Evolutionary conservation across 495 filamentous ascomycete genomes (phyloP).

Genomic region (Lichina pygmaea): DNA sequence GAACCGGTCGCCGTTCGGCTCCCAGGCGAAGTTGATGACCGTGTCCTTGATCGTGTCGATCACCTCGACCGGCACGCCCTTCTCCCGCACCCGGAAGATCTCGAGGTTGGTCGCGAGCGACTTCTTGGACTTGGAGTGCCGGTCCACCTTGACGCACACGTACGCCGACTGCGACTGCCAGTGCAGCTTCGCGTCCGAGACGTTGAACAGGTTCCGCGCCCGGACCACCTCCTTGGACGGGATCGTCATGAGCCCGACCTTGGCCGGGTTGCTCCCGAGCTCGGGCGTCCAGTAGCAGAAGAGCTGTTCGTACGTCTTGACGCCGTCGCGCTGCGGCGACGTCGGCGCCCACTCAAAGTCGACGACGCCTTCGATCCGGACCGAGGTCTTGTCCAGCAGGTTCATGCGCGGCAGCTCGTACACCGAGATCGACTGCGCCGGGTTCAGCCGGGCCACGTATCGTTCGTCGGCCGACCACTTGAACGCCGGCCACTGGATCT

Average conservation of each 20-base stretch:
- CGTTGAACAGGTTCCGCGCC: slow-evolving; percentile 89
- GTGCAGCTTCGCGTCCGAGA: slow-evolving; percentile 85
- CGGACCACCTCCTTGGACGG: slow-evolving; percentile 81
- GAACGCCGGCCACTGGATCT: slow-evolving; percentile 94
- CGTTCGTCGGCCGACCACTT: slow-evolving; percentile 97
- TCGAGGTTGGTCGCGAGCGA: slow-evolving; percentile 87
- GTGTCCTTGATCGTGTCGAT: slow-evolving; percentile 92
- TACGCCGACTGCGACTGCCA: slow-evolving; percentile 90
- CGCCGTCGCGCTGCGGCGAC: slow-evolving; percentile 43
- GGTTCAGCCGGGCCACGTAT: slow-evolving; percentile 80
- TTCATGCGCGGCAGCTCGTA: slow-evolving; percentile 88
- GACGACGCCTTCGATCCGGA: slow-evolving; percentile 88
- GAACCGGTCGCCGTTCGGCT: slow-evolving; percentile 89
- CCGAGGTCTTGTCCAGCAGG: slow-evolving; percentile 59
- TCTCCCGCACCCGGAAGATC: slow-evolving; percentile 89
- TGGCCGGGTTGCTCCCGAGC: slow-evolving; percentile 93
- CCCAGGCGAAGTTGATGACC: slow-evolving; percentile 98
- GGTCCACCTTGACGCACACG: slow-evolving; percentile 93
- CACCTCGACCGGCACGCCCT: slow-evolving; percentile 93
- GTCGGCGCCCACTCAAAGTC: slow-evolving; percentile 96
- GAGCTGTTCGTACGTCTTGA: slow-evolving; percentile 80
- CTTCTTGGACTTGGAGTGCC: slow-evolving; percentile 97
- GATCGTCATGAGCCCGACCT: slow-evolving; percentile 86
- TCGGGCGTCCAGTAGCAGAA: slow-evolving; percentile 98
- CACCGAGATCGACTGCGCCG: slow-evolving; percentile 68